Evolutionary conservation across 768 basidiomycete genomes (phyloP).

Genomic region (Pleurotus eryngii): DNA sequence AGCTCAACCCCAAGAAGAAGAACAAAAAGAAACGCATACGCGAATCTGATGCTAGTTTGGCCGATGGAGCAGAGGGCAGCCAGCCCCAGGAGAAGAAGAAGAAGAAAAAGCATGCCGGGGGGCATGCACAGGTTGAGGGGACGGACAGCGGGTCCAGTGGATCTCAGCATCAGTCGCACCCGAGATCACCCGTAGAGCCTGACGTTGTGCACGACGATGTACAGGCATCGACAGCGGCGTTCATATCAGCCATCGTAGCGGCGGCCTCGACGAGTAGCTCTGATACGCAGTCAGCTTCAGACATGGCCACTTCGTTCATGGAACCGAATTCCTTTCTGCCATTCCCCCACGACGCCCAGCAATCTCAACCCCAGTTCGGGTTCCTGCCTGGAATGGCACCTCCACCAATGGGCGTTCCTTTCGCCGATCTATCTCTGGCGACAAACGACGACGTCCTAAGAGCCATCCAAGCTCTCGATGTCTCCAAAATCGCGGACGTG

Average conservation of each 20-base stretch:
- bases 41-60: slow-evolving; percentile 21
- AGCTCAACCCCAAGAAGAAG: slow-evolving; percentile 24
- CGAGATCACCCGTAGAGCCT: too few relatives aligned
- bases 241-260: slow-evolving; percentile 64
- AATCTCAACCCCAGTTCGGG: background rate
- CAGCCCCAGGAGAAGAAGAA: slow-evolving; percentile 18
- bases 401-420: slow-evolving; percentile 20
- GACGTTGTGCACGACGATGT: slow-evolving; percentile 29
- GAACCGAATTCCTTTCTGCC: slow-evolving; percentile 19
- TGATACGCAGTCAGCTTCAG: slow-evolving; percentile 14
- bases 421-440: slow-evolving; percentile 39
- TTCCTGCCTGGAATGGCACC: slow-evolving; percentile 10
- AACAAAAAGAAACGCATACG: slow-evolving; percentile 36
- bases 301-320: slow-evolving; percentile 12
- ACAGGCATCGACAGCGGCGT: slow-evolving; percentile 51
- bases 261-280: slow-evolving; percentile 52
- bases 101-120: slow-evolving; percentile 31
- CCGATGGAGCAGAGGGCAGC: slow-evolving; percentile 12
- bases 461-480: slow-evolving; percentile 68
- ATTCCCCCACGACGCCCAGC: slow-evolving; percentile 22
- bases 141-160: background rate
- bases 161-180: too few relatives aligned
- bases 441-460: slow-evolving; percentile 76
- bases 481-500: slow-evolving; percentile 65
- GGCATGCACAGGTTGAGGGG: slow-evolving; percentile 18